Base-by-base conservation (phyloP, 192 early-diverging fungal genomes). In the Coemansia sp. region DNA sequence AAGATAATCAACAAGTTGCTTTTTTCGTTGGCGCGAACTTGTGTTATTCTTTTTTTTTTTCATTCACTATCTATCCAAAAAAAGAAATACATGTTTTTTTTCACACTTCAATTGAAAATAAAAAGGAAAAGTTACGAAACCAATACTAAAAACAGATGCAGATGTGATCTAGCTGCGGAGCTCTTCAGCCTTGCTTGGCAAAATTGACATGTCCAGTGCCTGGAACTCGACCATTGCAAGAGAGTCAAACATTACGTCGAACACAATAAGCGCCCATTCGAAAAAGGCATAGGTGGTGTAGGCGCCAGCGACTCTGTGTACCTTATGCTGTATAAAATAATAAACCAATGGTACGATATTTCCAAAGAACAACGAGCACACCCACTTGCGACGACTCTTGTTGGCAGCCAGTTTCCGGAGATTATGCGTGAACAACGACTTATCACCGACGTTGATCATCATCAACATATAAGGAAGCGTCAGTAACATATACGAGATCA, bases 261-360 rank as follows among this genome's bases (percentile, higher is more conserved):
- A 89, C n/a, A 90, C 30, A 52, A 93, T 93, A 22, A 93, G 71
- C 11, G 88, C 85, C 91, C 91, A 93, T 63, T 92, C 91, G 66
- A 92, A 93, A 78, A 92, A 92, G 33, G 90, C 88, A 63, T 93
- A 93, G 50, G 73, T 84, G 18, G 89, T 91, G 64, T 93, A 91
- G 2, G 92, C 92, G 77, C 89, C 90, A 45, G 89, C 81, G 49
- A 93, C 76, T 54, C 68, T 72, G 63, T 92, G 84, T 25, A 91
- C 85, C 66, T 93, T 93, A 74, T 93, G 92, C 58, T 85, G 84
- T 50, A 90, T 84, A 64, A 91, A 93, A 63, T 87, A 91, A 64
- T 92, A 87, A 32, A 90, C 83, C 88, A 93, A 88, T 1, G 90
- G 92, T 40, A 85, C 73, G 36, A 93, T 77, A 2, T 87, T 81